These are phyloP conservation scores for Helianthus tuberosus DNA, from an alignment of 129 eudicot genomes.

Conservation along the genomic window DNA sequence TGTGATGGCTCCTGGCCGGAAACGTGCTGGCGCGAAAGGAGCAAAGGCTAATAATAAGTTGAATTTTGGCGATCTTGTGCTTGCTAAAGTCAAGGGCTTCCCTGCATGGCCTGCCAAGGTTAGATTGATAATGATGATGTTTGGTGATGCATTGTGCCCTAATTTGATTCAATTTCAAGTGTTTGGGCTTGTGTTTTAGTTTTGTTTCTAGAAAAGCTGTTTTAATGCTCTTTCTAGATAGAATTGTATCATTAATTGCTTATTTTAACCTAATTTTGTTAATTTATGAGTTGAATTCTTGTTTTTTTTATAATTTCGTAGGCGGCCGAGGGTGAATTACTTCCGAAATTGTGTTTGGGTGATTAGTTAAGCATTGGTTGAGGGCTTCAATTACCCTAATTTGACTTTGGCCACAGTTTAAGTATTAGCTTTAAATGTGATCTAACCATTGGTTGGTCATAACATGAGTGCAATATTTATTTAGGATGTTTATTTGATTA, in stretches of 20 bases:
- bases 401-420: conserved; percentile 18
- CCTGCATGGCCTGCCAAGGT: conserved; percentile 99
- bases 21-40: conserved; percentile 76
- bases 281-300: conserved; percentile 15
- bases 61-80: conserved; percentile 93
- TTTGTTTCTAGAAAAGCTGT: background rate
- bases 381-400: conserved; percentile 29
- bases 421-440: conserved; percentile 23
- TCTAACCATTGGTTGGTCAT: conserved; percentile 30
- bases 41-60: conserved; percentile 53
- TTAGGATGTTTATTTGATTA: conserved; percentile 33
- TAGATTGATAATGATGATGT: conserved; percentile 15
- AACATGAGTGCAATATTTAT: conserved; percentile 23
- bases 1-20: conserved; percentile 92
- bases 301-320: conserved; percentile 6
- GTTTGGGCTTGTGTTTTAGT: no score
- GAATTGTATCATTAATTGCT: background rate
- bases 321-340: conserved; percentile 24
- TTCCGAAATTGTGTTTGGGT: conserved; percentile 10
- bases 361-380: conserved; percentile 27
- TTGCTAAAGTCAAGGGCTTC: conserved; percentile 93
- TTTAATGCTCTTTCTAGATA: background rate
- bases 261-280: conserved; percentile 3
- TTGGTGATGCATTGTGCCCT: conserved; percentile 8
- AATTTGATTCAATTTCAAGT: conserved; percentile 9